Percentiles rank a stretch among this genome's conserved stretches.
Conservation (phyloP, 2,329 filamentous ascomycete species). For the Aschersonia sp. region DNA sequence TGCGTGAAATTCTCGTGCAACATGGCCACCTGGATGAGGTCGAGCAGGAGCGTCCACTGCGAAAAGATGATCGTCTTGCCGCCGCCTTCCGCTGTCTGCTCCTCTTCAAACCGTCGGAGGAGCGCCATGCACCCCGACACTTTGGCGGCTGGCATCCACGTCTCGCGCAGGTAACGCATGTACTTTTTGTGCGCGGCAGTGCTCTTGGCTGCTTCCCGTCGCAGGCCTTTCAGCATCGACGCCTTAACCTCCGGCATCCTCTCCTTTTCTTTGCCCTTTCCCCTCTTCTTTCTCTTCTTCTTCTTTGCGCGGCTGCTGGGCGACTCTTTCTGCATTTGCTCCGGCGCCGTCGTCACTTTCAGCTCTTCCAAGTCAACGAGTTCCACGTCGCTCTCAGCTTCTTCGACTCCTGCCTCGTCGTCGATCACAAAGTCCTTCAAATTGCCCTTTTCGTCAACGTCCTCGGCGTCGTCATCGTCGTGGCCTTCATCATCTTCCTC, state of each 20-base stretch:
- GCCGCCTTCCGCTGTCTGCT: slow-evolving; percentile 12
- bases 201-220: slow-evolving; percentile 51
- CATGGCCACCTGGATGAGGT: slow-evolving; percentile 58
- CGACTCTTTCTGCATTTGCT: background rate
- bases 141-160: slow-evolving; percentile 68
- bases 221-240: slow-evolving; percentile 48
- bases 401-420: slow-evolving; percentile 17
- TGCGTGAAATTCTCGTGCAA: slow-evolving; percentile 46
- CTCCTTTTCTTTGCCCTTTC: slow-evolving; percentile 23
- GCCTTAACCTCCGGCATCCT: slow-evolving; percentile 29
- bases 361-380: slow-evolving; percentile 5
- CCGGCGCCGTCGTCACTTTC: slow-evolving; percentile 1
- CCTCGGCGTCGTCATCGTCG: slow-evolving; percentile 15
- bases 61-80: slow-evolving; percentile 66
- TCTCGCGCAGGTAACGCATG: slow-evolving; percentile 49
- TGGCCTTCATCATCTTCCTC: slow-evolving; percentile 18
- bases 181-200: slow-evolving; percentile 53
- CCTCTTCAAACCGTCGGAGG: slow-evolving; percentile 48
- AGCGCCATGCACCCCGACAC: slow-evolving; percentile 67
- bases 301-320: background rate
- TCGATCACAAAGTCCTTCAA: slow-evolving; percentile 18
- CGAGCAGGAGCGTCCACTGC: slow-evolving; percentile 64
- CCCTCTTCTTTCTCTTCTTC: slow-evolving; percentile 8
- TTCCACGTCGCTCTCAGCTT: slow-evolving; percentile 12
- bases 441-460: slow-evolving; percentile 14